phyloP scores from a whole-genome alignment of 768 basidiomycete species.

The Ramaria sp. region DNA sequence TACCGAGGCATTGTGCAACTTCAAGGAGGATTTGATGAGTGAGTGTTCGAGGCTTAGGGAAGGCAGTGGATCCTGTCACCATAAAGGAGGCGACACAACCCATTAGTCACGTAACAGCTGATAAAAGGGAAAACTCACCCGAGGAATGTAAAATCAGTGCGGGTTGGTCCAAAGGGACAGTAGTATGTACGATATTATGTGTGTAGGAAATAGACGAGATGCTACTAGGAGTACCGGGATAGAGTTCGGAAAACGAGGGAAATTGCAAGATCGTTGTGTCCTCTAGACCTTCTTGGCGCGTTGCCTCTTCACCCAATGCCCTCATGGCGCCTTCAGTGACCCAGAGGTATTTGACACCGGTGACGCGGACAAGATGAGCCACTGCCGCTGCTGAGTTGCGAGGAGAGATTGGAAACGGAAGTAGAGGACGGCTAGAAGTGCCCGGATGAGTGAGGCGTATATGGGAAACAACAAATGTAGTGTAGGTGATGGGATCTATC shows the following conservation, averaged over 20 bases:
- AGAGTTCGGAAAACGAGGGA: slow-evolving; percentile 15
- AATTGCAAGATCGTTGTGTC: slow-evolving; percentile 9
- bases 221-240: neutral
- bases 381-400: slow-evolving; percentile 16
- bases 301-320: slow-evolving; percentile 13
- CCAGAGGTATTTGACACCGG: slow-evolving; percentile 16
- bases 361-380: slow-evolving; percentile 23
- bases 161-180: neutral
- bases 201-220: neutral
- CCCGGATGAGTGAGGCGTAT: slow-evolving; percentile 14
- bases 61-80: slow-evolving; percentile 18
- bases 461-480: slow-evolving; percentile 9
- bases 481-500: slow-evolving; percentile 20
- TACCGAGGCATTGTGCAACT: slow-evolving; percentile 12
- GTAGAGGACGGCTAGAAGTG: neutral
- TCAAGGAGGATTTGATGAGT: slow-evolving; percentile 13
- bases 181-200: neutral
- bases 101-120: neutral
- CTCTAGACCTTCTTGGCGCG: slow-evolving; percentile 8
- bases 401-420: slow-evolving; percentile 23
- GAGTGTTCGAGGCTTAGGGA: slow-evolving; percentile 19
- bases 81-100: neutral
- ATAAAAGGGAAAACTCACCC: neutral
- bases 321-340: slow-evolving; percentile 17
- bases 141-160: slow-evolving; percentile 14